A percentile compares a stretch with the other conserved stretches of the same genome.
phyloP scores from a whole-genome alignment of 1,284 basidiomycete species.

The Heliocybe sulcata region DNA sequence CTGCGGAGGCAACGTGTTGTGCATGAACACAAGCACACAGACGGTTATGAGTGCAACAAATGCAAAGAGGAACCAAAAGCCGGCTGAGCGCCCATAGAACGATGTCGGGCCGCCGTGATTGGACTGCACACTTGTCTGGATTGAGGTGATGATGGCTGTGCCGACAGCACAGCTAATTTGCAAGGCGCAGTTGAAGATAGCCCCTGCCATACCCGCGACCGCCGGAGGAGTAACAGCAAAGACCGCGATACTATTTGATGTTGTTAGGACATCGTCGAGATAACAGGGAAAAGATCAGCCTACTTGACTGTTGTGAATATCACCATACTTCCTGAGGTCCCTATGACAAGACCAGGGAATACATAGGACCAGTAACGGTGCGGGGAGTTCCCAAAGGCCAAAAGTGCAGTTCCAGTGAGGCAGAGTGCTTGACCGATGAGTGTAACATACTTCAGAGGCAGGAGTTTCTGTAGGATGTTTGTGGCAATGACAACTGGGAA shows the following conservation, averaged over 20 bases:
- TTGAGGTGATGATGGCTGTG: conserved; percentile 15
- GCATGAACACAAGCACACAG: background rate
- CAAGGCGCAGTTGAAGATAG: conserved; percentile 16
- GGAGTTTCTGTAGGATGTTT: background rate
- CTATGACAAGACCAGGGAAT: conserved; percentile 17
- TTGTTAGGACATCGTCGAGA: background rate
- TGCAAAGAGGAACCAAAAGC: conserved; percentile 13
- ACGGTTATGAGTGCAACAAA: background rate
- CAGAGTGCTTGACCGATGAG: conserved; percentile 9
- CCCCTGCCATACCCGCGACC: conserved; percentile 16
- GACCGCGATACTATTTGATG: conserved; percentile 12
- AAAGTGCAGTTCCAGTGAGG: conserved; percentile 8
- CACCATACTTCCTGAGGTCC: conserved; percentile 14
- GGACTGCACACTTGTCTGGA: conserved; percentile 13
- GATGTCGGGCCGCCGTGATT: conserved; percentile 8
- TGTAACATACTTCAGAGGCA: conserved; percentile 11
- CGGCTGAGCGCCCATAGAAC: conserved; percentile 9
- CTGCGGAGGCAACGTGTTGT: background rate
- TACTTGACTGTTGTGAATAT: conserved; percentile 8
- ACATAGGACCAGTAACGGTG: conserved; percentile 14
- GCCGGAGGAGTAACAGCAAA: conserved; percentile 14
- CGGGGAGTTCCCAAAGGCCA: conserved; percentile 10
- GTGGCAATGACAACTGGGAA: conserved; percentile 3
- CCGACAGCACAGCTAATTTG: conserved; percentile 15
- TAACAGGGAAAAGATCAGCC: background rate